A percentile compares a stretch with the other conserved stretches of the same genome.
These are phyloP conservation scores for Austroboletus festivus DNA, from an alignment of 768 basidiomycete genomes.

Conservation along the genomic window DNA sequence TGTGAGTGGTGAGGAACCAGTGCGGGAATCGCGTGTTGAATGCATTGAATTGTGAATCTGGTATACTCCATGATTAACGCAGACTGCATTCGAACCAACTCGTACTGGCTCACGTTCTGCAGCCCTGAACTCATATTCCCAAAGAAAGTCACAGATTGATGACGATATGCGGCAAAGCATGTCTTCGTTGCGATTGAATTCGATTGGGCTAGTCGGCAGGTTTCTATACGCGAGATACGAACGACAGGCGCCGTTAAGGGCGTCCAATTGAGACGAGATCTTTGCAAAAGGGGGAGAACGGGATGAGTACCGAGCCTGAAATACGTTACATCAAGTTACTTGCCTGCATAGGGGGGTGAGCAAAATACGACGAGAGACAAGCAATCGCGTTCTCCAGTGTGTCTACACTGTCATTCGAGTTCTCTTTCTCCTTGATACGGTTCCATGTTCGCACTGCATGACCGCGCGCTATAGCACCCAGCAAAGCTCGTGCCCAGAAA, in stretches of 20 bases:
- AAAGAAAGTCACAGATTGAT: slow-evolving; percentile 51
- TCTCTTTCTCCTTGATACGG: slow-evolving; percentile 8
- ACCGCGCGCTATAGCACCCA: slow-evolving; percentile 41
- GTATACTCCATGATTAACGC: not conserved
- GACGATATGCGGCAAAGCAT: slow-evolving; percentile 32
- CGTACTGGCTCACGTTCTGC: slow-evolving; percentile 39
- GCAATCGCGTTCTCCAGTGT: slow-evolving; percentile 46
- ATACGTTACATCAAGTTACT: slow-evolving; percentile 6
- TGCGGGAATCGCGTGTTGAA: slow-evolving; percentile 61
- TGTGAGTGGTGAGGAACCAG: slow-evolving; percentile 48
- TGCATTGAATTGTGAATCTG: slow-evolving; percentile 40
- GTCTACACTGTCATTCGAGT: slow-evolving; percentile 6
- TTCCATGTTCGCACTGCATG: slow-evolving; percentile 42
- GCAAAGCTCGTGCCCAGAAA: slow-evolving; percentile 50
- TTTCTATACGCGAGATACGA: slow-evolving; percentile 32
- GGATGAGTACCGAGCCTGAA: not conserved
- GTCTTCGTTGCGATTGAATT: slow-evolving; percentile 33
- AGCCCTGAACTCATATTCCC: slow-evolving; percentile 43
- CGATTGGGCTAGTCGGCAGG: slow-evolving; percentile 27
- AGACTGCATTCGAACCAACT: not conserved
- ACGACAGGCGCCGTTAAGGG: slow-evolving; percentile 40
- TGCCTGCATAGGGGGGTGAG: slow-evolving; percentile 42
- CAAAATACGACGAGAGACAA: slow-evolving; percentile 53
- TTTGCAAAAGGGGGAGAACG: slow-evolving; percentile 15
- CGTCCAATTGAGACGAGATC: slow-evolving; percentile 41